phyloP scores from a whole-genome alignment of 2,329 filamentous ascomycete genomes.

The Cryphonectria carpinicola region DNA sequence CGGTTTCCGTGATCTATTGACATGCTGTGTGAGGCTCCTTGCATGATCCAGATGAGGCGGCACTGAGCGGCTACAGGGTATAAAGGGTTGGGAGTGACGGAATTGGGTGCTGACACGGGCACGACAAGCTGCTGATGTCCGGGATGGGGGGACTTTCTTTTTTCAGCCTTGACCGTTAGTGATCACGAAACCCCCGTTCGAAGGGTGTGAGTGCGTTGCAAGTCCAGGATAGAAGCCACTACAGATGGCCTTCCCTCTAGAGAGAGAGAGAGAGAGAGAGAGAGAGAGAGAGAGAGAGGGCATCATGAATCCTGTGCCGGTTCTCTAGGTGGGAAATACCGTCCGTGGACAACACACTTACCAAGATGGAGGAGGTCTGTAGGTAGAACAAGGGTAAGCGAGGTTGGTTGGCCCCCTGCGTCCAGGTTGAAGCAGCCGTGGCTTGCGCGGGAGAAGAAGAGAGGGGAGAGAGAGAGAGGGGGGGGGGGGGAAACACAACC shows the following conservation, averaged over 20 bases:
- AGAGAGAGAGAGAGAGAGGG: too few relatives aligned
- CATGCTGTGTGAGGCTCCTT: slow-evolving; percentile 27
- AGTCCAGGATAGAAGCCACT: not conserved
- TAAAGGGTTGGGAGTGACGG: not conserved
- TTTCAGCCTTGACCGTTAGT: not conserved
- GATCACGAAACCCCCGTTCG: not conserved
- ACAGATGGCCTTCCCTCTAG: not conserved
- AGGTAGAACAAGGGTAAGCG: slow-evolving; percentile 7
- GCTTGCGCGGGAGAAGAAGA: not conserved
- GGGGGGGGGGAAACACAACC: not conserved
- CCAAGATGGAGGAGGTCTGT: slow-evolving; percentile 15
- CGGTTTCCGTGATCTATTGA: slow-evolving; percentile 29
- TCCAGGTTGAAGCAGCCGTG: not conserved
- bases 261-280: too few relatives aligned
- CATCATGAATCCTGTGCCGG: not conserved
- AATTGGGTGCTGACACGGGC: not conserved
- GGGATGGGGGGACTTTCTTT: not conserved
- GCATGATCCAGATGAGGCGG: slow-evolving; percentile 24
- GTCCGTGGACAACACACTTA: not conserved
- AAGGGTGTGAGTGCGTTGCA: not conserved
- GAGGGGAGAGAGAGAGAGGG: too few relatives aligned
- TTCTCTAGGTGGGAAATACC: not conserved
- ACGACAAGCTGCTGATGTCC: not conserved
- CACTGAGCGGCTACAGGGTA: not conserved
- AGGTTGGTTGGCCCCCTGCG: not conserved